Conservation (phyloP, 176 grass and related monocot genomes). For the Triticum monococcum region DNA sequence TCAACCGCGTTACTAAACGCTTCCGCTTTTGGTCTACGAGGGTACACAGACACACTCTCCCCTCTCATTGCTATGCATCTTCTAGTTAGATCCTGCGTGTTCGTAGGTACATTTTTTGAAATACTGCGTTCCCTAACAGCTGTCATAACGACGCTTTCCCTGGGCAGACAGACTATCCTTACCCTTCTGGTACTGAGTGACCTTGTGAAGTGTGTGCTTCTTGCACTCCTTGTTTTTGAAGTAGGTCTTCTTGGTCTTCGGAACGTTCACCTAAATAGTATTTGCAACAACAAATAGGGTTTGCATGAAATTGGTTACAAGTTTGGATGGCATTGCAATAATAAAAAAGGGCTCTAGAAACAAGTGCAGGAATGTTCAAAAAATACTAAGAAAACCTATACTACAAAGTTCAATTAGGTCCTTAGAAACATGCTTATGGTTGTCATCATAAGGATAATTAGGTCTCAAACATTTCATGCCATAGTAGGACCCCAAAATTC, state of each 20-base stretch:
- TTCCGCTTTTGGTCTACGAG: too few species aligned
- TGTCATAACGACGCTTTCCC: slow-evolving; percentile 91
- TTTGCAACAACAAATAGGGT: not conserved
- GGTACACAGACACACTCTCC: too few species aligned
- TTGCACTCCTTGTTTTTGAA: slow-evolving; percentile 95
- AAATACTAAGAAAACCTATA: not conserved
- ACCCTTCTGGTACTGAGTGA: slow-evolving; percentile 96
- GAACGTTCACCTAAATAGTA: slow-evolving; percentile 76
- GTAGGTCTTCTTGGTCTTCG: slow-evolving; percentile 95
- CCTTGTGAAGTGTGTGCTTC: slow-evolving; percentile 97
- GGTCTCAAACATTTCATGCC: slow-evolving; percentile 44
- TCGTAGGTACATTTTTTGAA: too few species aligned
- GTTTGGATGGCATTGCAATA: not conserved
- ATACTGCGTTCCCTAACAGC: too few species aligned
- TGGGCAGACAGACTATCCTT: slow-evolving; percentile 90
- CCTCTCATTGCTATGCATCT: too few species aligned
- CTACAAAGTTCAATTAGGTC: not conserved
- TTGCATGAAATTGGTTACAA: not conserved
- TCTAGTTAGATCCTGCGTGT: too few species aligned
- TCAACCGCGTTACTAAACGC: too few species aligned
- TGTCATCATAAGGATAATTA: slow-evolving; percentile 34
- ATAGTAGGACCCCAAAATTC: slow-evolving; percentile 3
- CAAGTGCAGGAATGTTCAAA: not conserved
- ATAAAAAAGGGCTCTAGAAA: not conserved
- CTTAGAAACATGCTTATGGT: slow-evolving; percentile 28